These are phyloP conservation scores for Euphorbia celastroides DNA, from an alignment of 441 rosid genomes.

Conservation along the genomic window DNA sequence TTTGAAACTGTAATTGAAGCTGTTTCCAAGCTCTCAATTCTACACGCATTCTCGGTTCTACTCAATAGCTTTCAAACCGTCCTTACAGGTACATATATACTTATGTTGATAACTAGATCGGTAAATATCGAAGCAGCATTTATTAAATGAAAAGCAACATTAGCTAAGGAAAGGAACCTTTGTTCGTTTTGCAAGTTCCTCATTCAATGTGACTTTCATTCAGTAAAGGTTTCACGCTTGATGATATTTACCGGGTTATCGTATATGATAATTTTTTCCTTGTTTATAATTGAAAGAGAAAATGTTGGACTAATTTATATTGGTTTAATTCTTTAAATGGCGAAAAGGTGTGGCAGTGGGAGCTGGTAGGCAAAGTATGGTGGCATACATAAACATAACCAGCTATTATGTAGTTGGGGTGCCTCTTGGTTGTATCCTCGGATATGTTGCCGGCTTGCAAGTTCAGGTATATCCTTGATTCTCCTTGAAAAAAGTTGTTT, in stretches of 20 bases:
- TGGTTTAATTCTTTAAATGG: not conserved
- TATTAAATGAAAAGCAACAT: too few species aligned
- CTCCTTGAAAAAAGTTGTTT: not conserved
- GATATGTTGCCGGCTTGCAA: slow-evolving; percentile 34
- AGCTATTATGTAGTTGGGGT: slow-evolving; percentile 53
- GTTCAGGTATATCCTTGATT: slow-evolving; percentile 26
- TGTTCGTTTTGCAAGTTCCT: too few species aligned
- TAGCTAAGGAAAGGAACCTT: too few species aligned
- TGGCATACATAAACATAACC: slow-evolving; percentile 48
- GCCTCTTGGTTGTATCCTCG: slow-evolving; percentile 47
- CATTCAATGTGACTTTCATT: too few species aligned
- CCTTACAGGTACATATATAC: slow-evolving; percentile 37
- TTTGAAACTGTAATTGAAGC: slow-evolving; percentile 6
- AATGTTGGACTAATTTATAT: not conserved
- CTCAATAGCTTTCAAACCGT: slow-evolving; percentile 56
- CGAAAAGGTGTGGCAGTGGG: slow-evolving; percentile 57
- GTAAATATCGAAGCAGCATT: not conserved
- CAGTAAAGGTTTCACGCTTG: too few species aligned
- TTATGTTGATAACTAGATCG: not conserved
- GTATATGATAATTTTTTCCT: too few species aligned
- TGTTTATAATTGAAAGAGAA: too few species aligned
- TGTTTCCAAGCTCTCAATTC: slow-evolving; percentile 41
- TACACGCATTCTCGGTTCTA: slow-evolving; percentile 51
- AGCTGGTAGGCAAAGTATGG: slow-evolving; percentile 52
- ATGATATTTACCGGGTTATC: too few species aligned